Evolutionary conservation across 805 yeast genomes (phyloP).

Genomic region (Pichia scutulata): DNA sequence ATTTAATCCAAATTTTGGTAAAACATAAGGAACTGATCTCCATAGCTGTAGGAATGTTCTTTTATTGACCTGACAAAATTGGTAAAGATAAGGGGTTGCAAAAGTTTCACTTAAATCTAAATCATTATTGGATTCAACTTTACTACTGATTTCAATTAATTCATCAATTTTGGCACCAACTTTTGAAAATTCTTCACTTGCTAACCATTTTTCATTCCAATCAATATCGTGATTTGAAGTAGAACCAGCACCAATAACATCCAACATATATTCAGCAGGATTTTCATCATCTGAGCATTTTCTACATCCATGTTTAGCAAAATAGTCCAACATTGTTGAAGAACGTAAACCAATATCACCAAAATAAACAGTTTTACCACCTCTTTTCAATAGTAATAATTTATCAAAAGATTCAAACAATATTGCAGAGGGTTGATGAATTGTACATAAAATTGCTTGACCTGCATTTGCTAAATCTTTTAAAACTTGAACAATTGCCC

Average conservation of each 20-base stretch:
- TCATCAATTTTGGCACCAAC: slow-evolving; percentile 26
- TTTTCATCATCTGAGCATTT: slow-evolving; percentile 53
- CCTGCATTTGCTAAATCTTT: slow-evolving; percentile 44
- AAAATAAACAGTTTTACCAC: slow-evolving; percentile 47
- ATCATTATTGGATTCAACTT: slow-evolving; percentile 10
- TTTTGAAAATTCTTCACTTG: slow-evolving; percentile 21
- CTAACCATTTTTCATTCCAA: slow-evolving; percentile 58
- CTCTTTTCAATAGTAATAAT: slow-evolving; percentile 38
- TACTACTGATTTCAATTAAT: slow-evolving; percentile 16
- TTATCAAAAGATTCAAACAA: slow-evolving; percentile 36
- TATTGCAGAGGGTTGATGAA: slow-evolving; percentile 43
- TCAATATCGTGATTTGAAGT: slow-evolving; percentile 51
- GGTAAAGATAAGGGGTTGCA: slow-evolving; percentile 41
- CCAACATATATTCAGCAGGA: slow-evolving; percentile 72
- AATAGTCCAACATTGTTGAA: slow-evolving; percentile 35
- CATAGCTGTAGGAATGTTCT: slow-evolving; percentile 37
- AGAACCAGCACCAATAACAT: slow-evolving; percentile 76
- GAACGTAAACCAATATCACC: slow-evolving; percentile 46
- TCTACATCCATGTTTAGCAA: slow-evolving; percentile 52
- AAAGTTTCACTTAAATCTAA: slow-evolving; percentile 19
- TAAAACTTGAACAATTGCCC: slow-evolving; percentile 48
- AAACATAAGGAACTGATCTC: slow-evolving; percentile 42
- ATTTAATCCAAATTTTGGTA: slow-evolving; percentile 37
- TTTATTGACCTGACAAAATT: slow-evolving; percentile 28
- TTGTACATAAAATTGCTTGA: slow-evolving; percentile 53